Evolutionary conservation across 768 basidiomycete genomes (phyloP), one percentile per base, ranked within the genome.

Genomic region (Rhodotorula sphaerocarpa): DNA sequence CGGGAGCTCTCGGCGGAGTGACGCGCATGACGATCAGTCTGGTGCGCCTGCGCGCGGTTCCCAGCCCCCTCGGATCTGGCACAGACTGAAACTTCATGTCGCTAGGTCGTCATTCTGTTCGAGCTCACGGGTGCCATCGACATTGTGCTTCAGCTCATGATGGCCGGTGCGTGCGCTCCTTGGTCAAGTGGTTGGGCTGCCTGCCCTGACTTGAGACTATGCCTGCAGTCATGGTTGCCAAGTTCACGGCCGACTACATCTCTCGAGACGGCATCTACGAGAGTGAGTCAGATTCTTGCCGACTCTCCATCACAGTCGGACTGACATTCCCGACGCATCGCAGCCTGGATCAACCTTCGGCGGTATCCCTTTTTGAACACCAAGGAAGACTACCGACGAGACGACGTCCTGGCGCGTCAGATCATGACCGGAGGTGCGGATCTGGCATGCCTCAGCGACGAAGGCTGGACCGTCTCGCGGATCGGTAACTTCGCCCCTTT

Each of bases 261-360:
- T 87, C 91, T 72, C 88, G 88, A 11, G 91, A 91, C 73, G 92
- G 93, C 18, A 93, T 99, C 57, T 97, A 96, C 57, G 67, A 73
- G 90, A 96, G 75, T 82, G 90, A 46, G 89, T 88, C 59, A 90
- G 36, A 51, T 86, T 89, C 77, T 83, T 28, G 7, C 27, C 23
- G 2, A 10, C 31, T 23, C 7, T 6, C 3, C 9, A 3, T 16
- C 33, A n/a, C n/a, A 6, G 12, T 25, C 55, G 50, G 11, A 47
- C 33, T 7, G 18, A 12, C 18, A 10, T 23, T 5, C 0, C 20
- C 42, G 16, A 10, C 27, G 39, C 44, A n/a, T 31, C 21, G 4
- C 65, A 65, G 67, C 66, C 1, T 72, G 71, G 71, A 72, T 72
- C 62, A 69, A 69, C 62, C 53, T 72, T 4, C 63, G 69, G 12